A percentile compares a stretch with the other conserved stretches of the same genome.
phyloP scores from a whole-genome alignment of 1,284 basidiomycete species.

The Exobasidium cylindrosporum region DNA sequence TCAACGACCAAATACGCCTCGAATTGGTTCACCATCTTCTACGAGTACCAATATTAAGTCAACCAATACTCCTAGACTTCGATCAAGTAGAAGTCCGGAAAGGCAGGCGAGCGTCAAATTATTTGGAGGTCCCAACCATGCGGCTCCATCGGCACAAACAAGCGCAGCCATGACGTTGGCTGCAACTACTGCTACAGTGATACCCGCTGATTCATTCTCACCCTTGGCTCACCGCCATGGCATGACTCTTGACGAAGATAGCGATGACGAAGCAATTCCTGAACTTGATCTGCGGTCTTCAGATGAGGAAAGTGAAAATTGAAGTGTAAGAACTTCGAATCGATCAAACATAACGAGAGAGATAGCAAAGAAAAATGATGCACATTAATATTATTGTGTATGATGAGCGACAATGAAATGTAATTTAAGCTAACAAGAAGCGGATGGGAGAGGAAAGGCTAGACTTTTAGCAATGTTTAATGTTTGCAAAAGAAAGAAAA shows the following conservation, averaged over 20 bases:
- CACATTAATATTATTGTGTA: too few relatives aligned
- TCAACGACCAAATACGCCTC: neutral
- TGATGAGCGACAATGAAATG: too few relatives aligned
- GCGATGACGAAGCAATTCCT: conserved; percentile 10
- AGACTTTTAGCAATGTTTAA: too few relatives aligned
- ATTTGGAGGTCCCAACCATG: neutral
- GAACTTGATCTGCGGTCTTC: conserved; percentile 7
- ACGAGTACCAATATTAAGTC: neutral
- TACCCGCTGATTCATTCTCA: neutral
- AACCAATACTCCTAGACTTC: neutral
- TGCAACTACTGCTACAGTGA: neutral
- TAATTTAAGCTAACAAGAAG: too few relatives aligned
- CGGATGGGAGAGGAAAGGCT: too few relatives aligned
- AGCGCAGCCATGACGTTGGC: neutral
- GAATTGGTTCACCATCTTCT: conserved; percentile 6
- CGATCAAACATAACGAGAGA: too few relatives aligned
- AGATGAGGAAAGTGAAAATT: conserved; percentile 9
- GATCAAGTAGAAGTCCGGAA: neutral
- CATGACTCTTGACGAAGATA: neutral
- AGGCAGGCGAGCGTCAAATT: neutral
- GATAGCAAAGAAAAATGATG: too few relatives aligned
- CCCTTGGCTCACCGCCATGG: neutral
- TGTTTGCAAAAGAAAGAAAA: too few relatives aligned
- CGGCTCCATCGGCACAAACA: neutral
- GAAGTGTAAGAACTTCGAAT: too few relatives aligned